phyloP scores from a whole-genome alignment of 352 stramenopile species.

The Globisporangium alternatum region DNA sequence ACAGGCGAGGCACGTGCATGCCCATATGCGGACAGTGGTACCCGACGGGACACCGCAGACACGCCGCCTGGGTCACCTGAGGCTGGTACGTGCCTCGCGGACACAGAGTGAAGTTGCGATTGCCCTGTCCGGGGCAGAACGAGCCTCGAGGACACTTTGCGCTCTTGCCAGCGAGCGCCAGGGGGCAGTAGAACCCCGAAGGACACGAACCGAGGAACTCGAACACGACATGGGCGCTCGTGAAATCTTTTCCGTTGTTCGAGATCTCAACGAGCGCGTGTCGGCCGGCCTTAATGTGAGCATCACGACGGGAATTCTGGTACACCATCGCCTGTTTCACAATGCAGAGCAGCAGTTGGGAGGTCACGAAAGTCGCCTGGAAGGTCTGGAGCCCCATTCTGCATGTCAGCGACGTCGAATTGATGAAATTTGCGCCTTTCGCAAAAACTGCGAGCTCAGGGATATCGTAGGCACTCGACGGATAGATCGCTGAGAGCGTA shows the following conservation, averaged over 20 bases:
- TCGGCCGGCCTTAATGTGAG: constrained; percentile 13
- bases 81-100: constrained; percentile 93
- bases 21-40: constrained; percentile 93
- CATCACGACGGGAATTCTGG: constrained; percentile 28
- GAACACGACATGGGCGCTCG: constrained; percentile 68
- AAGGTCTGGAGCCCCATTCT: constrained; percentile 80
- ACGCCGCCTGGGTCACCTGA: constrained; percentile 63
- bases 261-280: constrained; percentile 87
- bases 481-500: constrained; percentile 59
- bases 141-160: constrained; percentile 68
- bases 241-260: constrained; percentile 96
- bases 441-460: constrained; percentile 57
- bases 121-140: constrained; percentile 75
- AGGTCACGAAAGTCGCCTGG: constrained; percentile 84
- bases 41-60: constrained; percentile 92
- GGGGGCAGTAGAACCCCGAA: constrained; percentile 86
- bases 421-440: constrained; percentile 86
- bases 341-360: constrained; percentile 89
- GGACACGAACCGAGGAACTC: constrained; percentile 82
- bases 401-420: constrained; percentile 89
- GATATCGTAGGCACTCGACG: constrained; percentile 47
- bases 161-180: constrained; percentile 38
- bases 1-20: constrained; percentile 92
- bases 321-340: constrained; percentile 39
- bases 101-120: constrained; percentile 94